Conservation (phyloP, 2,329 filamentous ascomycete genomes). For the Pseudocercospora pini-densiflorae region DNA sequence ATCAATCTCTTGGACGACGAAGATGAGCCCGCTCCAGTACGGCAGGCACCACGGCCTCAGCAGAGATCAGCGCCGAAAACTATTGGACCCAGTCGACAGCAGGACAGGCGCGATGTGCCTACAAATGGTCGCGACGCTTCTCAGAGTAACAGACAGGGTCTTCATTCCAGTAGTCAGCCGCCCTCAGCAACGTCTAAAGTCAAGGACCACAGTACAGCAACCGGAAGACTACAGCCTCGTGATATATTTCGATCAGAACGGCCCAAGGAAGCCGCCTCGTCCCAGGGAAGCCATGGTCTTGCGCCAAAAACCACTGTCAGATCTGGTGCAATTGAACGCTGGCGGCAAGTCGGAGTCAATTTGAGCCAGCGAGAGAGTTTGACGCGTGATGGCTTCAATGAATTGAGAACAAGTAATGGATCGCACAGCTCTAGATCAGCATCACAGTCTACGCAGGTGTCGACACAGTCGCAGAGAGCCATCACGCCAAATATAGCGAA, state of each 20-base stretch:
- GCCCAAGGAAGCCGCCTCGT: background rate
- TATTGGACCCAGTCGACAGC: background rate
- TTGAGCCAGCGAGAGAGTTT: background rate
- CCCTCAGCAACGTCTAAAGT: background rate
- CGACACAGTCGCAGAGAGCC: background rate
- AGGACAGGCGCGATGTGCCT: background rate
- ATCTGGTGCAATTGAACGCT: background rate
- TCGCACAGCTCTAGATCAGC: background rate
- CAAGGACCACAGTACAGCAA: background rate
- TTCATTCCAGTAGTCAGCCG: background rate
- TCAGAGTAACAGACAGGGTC: background rate
- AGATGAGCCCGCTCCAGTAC: background rate
- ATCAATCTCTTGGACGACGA: background rate
- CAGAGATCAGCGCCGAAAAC: background rate
- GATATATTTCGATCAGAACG: background rate
- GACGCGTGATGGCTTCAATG: background rate
- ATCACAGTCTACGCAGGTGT: background rate
- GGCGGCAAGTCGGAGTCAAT: background rate
- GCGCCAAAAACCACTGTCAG: background rate
- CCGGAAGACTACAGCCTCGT: background rate
- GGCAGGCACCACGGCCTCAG: background rate
- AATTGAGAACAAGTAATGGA: background rate
- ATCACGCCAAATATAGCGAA: background rate
- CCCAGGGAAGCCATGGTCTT: background rate
- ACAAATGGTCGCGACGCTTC: background rate